These are phyloP conservation scores for Sphagnum tenellum DNA, from an alignment of 225 moss, liverwort and hornwort genomes.

Conservation along the genomic window DNA sequence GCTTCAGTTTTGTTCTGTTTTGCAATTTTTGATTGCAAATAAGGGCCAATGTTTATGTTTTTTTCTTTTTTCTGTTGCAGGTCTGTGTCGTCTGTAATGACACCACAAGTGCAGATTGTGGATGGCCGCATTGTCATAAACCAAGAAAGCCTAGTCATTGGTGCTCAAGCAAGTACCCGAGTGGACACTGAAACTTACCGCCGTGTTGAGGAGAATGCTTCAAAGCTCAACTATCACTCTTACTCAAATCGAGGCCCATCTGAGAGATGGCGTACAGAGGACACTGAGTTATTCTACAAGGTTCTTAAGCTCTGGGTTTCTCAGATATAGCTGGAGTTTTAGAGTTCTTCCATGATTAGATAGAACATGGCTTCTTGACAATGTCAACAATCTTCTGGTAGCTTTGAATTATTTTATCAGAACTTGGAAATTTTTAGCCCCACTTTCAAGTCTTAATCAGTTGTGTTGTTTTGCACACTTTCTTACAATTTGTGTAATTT, in stretches of 20 bases:
- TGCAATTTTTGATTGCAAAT: not conserved
- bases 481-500: too few relatives aligned
- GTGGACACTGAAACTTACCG: slow-evolving; percentile 59
- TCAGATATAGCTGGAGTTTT: too few relatives aligned
- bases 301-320: slow-evolving; percentile 3
- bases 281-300: slow-evolving; percentile 82
- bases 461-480: too few relatives aligned
- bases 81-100: slow-evolving; percentile 37
- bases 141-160: slow-evolving; percentile 66
- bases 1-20: not conserved
- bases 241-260: slow-evolving; percentile 62
- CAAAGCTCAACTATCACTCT: slow-evolving; percentile 78
- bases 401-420: too few relatives aligned
- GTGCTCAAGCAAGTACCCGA: slow-evolving; percentile 67
- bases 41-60: slow-evolving; percentile 2
- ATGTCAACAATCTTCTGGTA: too few relatives aligned
- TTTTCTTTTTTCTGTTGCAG: slow-evolving; percentile 12
- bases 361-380: too few relatives aligned
- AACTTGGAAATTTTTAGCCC: too few relatives aligned
- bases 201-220: slow-evolving; percentile 83
- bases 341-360: too few relatives aligned
- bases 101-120: slow-evolving; percentile 76
- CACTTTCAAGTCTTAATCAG: too few relatives aligned
- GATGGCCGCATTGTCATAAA: slow-evolving; percentile 83
- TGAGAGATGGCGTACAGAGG: slow-evolving; percentile 82